phyloP scores from a whole-genome alignment of 2,329 filamentous ascomycete species.

The Helotiales sp. region DNA sequence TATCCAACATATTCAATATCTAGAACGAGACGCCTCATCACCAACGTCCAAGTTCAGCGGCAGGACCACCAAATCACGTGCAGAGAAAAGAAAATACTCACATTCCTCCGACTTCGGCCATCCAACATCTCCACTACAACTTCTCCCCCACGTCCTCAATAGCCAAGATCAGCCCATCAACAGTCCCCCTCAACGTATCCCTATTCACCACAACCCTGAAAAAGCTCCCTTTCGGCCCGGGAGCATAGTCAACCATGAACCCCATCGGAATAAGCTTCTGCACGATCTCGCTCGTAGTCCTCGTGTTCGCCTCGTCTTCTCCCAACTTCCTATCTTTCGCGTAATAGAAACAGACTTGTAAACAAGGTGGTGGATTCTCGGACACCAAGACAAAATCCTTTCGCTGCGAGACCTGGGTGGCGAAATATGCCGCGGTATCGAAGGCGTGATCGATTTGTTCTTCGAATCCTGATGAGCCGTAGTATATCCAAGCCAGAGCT shows the following conservation, averaged over 20 bases:
- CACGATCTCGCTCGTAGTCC: constrained; percentile 55
- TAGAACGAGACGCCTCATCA: no score
- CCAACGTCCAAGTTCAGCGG: no score
- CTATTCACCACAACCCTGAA: constrained; percentile 70
- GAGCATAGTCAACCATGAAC: constrained; percentile 63
- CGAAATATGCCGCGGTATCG: constrained; percentile 68
- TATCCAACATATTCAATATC: neutral
- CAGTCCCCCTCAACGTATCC: constrained; percentile 56
- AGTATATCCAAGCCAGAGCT: constrained; percentile 86
- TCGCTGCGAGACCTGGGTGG: constrained; percentile 53
- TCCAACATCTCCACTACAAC: neutral
- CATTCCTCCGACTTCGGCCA: neutral
- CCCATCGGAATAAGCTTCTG: constrained; percentile 55
- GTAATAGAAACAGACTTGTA: constrained; percentile 96
- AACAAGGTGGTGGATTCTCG: constrained; percentile 76
- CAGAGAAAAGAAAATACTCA: no score
- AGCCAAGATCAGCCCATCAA: constrained; percentile 61
- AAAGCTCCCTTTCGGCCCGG: constrained; percentile 60
- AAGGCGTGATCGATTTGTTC: constrained; percentile 72
- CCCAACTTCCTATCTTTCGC: constrained; percentile 55
- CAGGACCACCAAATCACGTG: neutral
- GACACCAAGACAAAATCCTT: constrained; percentile 71
- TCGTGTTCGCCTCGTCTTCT: constrained; percentile 48
- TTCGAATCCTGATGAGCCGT: constrained; percentile 75
- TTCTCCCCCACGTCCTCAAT: constrained; percentile 44